Evolutionary conservation across 176 grass and related monocot genomes (phyloP).

Genomic region (Bothriochloa decipiens): DNA sequence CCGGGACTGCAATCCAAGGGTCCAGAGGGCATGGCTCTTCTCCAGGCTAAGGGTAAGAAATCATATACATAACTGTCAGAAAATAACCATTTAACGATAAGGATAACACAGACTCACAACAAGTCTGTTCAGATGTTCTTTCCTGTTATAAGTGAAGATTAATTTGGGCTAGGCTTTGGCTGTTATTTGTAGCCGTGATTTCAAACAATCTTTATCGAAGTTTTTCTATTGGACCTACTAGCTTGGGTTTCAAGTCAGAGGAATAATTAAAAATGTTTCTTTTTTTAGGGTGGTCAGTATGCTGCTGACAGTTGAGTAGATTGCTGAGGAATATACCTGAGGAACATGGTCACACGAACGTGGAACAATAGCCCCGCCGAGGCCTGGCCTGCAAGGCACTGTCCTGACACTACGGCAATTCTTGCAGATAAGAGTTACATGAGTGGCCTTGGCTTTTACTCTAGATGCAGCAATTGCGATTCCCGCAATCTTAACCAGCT

Average conservation of each 20-base stretch:
- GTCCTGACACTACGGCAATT: conserved; percentile 81
- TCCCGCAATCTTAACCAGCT: conserved; percentile 89
- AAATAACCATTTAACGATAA: background rate
- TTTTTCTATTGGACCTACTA: background rate
- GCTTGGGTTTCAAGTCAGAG: background rate
- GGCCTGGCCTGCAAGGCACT: conserved; percentile 83
- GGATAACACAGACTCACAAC: background rate
- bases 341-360: conserved; percentile 83
- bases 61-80: background rate
- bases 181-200: background rate
- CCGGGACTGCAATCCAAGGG: conserved; percentile 94
- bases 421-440: conserved; percentile 92
- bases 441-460: conserved; percentile 97
- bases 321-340: conserved; percentile 50
- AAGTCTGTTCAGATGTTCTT: background rate
- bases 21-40: conserved; percentile 93
- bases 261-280: background rate
- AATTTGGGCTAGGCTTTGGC: background rate
- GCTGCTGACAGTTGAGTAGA: background rate
- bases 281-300: background rate
- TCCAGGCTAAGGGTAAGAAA: conserved; percentile 59
- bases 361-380: conserved; percentile 89
- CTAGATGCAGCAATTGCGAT: conserved; percentile 87
- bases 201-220: background rate
- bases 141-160: background rate